Conservation (phyloP, 768 basidiomycete species). For the Boletus subparvulus region DNA sequence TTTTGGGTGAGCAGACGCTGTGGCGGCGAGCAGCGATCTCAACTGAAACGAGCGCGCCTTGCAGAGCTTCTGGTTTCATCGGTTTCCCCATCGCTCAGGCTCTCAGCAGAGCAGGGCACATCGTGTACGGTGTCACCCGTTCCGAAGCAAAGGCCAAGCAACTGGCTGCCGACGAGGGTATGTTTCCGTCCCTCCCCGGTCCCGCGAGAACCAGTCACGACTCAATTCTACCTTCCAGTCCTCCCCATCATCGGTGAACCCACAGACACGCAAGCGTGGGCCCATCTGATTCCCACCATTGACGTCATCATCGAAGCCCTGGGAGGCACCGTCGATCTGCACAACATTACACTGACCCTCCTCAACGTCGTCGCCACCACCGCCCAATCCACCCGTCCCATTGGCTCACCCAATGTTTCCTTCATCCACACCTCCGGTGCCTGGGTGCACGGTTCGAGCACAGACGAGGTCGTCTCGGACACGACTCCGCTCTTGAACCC, state of each 20-base stretch:
- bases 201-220: neutral
- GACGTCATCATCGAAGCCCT: conserved; percentile 25
- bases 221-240: conserved; percentile 7
- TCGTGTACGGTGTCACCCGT: conserved; percentile 36
- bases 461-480: conserved; percentile 17
- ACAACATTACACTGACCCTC: conserved; percentile 15
- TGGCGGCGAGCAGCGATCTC: neutral
- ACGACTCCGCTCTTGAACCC: conserved; percentile 19
- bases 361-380: conserved; percentile 15
- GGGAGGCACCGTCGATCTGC: conserved; percentile 9
- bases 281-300: conserved; percentile 13
- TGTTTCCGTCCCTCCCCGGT: neutral
- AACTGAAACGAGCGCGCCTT: neutral
- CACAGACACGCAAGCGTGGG: conserved; percentile 14
- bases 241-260: conserved; percentile 27
- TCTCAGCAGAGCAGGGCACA: conserved; percentile 35
- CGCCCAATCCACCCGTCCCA: conserved; percentile 18
- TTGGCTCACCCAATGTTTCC: conserved; percentile 26
- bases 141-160: conserved; percentile 21
- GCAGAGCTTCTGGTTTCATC: conserved; percentile 34
- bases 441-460: conserved; percentile 30
- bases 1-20: conserved; percentile 11
- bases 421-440: conserved; percentile 35
- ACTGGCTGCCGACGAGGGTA: conserved; percentile 29
- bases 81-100: conserved; percentile 34